Conservation (phyloP, 2,329 filamentous ascomycete genomes). For the Aureobasidium sp. region DNA sequence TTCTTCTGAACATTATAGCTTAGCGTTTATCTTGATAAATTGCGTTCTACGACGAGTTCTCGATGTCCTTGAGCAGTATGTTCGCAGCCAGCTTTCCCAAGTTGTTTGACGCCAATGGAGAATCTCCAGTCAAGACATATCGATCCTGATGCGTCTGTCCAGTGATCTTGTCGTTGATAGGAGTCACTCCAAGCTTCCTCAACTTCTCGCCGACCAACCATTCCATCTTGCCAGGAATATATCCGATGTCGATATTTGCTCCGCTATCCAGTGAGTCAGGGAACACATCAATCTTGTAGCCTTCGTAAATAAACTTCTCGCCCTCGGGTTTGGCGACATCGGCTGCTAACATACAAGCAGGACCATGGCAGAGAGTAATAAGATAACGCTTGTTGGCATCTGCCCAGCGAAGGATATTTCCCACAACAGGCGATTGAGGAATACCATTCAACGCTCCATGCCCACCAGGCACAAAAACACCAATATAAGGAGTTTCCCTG, state of each 20-base stretch:
- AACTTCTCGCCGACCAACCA: not conserved
- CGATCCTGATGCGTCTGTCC: not conserved
- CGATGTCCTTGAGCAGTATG: not conserved
- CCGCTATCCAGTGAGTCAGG: not conserved
- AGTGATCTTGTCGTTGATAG: conserved; percentile 4
- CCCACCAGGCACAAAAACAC: not conserved
- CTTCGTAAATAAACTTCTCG: conserved; percentile 1
- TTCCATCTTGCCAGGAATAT: conserved; percentile 3
- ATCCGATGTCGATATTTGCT: not conserved
- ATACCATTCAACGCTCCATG: conserved; percentile 2
- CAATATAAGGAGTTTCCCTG: not conserved
- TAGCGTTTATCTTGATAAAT: not conserved
- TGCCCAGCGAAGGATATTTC: not conserved
- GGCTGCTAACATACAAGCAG: not conserved
- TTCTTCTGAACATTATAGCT: not conserved
- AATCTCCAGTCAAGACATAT: conserved; percentile 3
- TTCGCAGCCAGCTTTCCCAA: not conserved
- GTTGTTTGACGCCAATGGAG: conserved; percentile 1
- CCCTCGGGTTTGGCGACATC: not conserved
- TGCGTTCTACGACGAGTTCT: not conserved
- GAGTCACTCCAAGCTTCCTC: not conserved
- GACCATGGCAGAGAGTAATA: not conserved
- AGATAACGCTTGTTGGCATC: not conserved
- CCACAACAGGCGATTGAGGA: not conserved
- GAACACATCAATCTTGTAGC: conserved; percentile 6